Percentiles rank a stretch among this genome's conserved stretches.
These are phyloP conservation scores for Xylaria sp. DNA, from an alignment of 2,329 filamentous ascomycete genomes.

Conservation along the genomic window DNA sequence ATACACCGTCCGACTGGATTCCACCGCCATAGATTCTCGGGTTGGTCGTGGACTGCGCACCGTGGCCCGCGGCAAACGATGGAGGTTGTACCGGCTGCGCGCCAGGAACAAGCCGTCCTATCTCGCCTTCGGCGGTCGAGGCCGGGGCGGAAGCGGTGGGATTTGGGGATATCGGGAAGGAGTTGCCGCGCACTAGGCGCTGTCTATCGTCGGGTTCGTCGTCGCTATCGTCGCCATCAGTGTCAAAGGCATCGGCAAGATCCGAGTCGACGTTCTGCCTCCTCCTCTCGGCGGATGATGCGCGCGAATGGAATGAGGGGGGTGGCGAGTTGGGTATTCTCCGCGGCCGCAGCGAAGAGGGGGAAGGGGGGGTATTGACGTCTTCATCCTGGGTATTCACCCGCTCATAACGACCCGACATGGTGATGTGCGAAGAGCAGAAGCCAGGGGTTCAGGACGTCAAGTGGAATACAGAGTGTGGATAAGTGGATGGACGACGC, in stretches of 20 bases:
- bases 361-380: slow-evolving; percentile 41
- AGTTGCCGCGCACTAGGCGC: slow-evolving; percentile 76
- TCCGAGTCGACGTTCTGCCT: slow-evolving; percentile 68
- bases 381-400: slow-evolving; percentile 66
- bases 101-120: slow-evolving; percentile 21
- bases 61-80: slow-evolving; percentile 41
- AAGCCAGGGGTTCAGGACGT: too few relatives aligned
- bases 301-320: slow-evolving; percentile 87
- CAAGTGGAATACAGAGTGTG: background rate
- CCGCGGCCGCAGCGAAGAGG: slow-evolving; percentile 42
- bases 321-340: slow-evolving; percentile 65
- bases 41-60: slow-evolving; percentile 32
- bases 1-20: slow-evolving; percentile 90
- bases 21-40: slow-evolving; percentile 70
- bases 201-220: slow-evolving; percentile 82
- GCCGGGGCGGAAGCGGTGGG: slow-evolving; percentile 24
- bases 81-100: slow-evolving; percentile 33
- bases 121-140: slow-evolving; percentile 26
- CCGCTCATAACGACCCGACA: slow-evolving; percentile 64
- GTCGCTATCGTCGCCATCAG: slow-evolving; percentile 74
- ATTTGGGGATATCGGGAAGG: slow-evolving; percentile 39
- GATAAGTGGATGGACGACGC: background rate
- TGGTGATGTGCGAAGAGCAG: too few relatives aligned
- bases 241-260: slow-evolving; percentile 92
- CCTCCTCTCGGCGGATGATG: slow-evolving; percentile 67